phyloP scores from a whole-genome alignment of 2,329 filamentous ascomycete genomes.

The Exophiala dermatitidis region DNA sequence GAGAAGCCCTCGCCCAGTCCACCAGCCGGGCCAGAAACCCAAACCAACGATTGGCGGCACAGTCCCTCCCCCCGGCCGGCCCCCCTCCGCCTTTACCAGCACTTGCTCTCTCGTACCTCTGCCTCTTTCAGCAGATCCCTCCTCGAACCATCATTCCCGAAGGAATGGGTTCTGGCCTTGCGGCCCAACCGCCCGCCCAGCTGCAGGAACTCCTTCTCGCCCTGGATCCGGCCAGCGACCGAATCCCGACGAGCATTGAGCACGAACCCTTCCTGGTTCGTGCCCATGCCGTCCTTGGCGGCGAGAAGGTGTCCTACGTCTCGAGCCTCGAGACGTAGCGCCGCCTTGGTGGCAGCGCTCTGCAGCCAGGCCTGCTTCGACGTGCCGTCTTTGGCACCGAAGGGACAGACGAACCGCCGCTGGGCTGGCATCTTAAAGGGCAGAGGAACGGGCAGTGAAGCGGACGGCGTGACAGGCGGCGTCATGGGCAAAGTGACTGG shows the following conservation, averaged over 20 bases:
- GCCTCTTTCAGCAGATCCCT: conserved; percentile 16
- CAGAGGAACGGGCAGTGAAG: background rate
- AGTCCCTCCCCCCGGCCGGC: background rate
- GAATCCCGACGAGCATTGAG: conserved; percentile 14
- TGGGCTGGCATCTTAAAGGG: background rate
- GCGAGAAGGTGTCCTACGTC: conserved; percentile 18
- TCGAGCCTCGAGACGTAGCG: conserved; percentile 1
- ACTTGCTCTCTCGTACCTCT: conserved; percentile 12
- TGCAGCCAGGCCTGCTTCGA: conserved; percentile 16
- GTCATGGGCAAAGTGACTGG: background rate
- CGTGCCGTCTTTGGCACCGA: conserved; percentile 7
- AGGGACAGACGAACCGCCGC: background rate
- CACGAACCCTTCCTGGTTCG: conserved; percentile 7
- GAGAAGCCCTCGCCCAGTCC: too few species aligned
- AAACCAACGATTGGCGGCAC: background rate
- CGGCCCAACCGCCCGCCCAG: background rate
- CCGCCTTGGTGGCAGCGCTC: background rate
- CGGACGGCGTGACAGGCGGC: background rate
- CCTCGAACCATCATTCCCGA: conserved; percentile 10
- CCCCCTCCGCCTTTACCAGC: background rate
- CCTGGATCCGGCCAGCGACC: conserved; percentile 11
- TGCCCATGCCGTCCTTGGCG: conserved; percentile 14
- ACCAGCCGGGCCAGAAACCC: background rate
- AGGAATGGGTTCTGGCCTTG: conserved; percentile 9
- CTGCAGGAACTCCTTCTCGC: conserved; percentile 12